phyloP scores from a whole-genome alignment of 805 yeast species.

The Jamesozyma piceae region DNA sequence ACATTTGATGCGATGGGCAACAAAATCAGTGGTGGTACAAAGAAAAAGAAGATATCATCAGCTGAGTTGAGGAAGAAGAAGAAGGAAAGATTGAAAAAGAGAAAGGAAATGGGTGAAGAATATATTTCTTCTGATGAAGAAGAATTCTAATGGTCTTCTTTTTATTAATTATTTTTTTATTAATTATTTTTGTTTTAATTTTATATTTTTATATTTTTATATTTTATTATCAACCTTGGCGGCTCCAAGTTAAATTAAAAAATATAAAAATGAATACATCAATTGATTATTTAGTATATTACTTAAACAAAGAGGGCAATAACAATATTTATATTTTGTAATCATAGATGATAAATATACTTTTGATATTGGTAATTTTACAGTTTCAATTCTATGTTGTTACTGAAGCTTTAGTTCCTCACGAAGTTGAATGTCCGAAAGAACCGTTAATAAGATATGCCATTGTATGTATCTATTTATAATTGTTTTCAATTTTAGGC shows the following conservation, averaged over 20 bases:
- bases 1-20: conserved; percentile 99
- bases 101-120: conserved; percentile 97
- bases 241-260: background rate
- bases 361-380: too few species aligned
- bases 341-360: too few species aligned
- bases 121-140: conserved; percentile 92
- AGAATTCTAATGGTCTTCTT: conserved; percentile 10
- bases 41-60: conserved; percentile 86
- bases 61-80: conserved; percentile 99
- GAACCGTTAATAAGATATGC: conserved; percentile 15
- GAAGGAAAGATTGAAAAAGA: conserved; percentile 99
- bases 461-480: conserved; percentile 7
- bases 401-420: conserved; percentile 10
- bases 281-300: too few species aligned
- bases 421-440: conserved; percentile 25
- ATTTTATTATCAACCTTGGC: background rate
- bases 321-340: too few species aligned
- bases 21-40: conserved; percentile 87
- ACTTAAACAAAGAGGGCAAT: too few species aligned
- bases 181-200: background rate
- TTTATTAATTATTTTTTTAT: background rate
- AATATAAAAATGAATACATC: background rate
- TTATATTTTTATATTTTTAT: background rate
- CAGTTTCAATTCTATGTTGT: too few species aligned
- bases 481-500: background rate